These are phyloP conservation scores for Globisporangium middletonii DNA, from an alignment of 352 stramenopile species.

Conservation along the genomic window DNA sequence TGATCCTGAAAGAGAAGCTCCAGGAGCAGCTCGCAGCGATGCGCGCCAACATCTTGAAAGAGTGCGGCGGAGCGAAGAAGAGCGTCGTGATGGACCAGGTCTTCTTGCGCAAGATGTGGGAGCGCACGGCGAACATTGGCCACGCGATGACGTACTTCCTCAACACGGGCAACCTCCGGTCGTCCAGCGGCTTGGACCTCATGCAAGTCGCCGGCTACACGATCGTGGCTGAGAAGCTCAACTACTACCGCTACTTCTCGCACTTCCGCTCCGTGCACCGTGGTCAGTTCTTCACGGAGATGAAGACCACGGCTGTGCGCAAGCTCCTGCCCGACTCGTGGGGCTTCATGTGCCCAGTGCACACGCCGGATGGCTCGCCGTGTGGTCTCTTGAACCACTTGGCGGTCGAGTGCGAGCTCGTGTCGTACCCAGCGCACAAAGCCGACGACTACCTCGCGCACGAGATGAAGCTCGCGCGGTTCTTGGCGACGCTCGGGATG, in stretches of 20 bases:
- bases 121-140: constrained; percentile 87
- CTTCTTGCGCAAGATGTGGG: constrained; percentile 93
- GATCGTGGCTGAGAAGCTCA: constrained; percentile 99
- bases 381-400: constrained; percentile 99
- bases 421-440: constrained; percentile 72
- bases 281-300: constrained; percentile 99
- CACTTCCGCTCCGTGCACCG: constrained; percentile 99
- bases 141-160: constrained; percentile 98
- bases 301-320: constrained; percentile 99
- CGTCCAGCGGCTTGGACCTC: constrained; percentile 95
- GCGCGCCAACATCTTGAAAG: constrained; percentile 77
- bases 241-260: constrained; percentile 98
- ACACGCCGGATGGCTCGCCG: constrained; percentile 98
- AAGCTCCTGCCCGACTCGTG: constrained; percentile 98
- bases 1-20: constrained; percentile 99
- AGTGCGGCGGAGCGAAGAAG: constrained; percentile 47
- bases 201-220: constrained; percentile 98
- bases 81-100: constrained; percentile 71
- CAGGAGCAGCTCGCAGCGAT: constrained; percentile 87
- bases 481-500: constrained; percentile 78
- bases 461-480: constrained; percentile 72
- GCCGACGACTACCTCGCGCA: constrained; percentile 65
- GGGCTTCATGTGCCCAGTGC: constrained; percentile 99
- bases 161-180: constrained; percentile 98
- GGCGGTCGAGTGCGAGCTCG: constrained; percentile 88